A percentile compares a stretch with the other conserved stretches of the same genome.
Evolutionary conservation across 495 filamentous ascomycete genomes (phyloP).

Genomic region (Podospora conica): DNA sequence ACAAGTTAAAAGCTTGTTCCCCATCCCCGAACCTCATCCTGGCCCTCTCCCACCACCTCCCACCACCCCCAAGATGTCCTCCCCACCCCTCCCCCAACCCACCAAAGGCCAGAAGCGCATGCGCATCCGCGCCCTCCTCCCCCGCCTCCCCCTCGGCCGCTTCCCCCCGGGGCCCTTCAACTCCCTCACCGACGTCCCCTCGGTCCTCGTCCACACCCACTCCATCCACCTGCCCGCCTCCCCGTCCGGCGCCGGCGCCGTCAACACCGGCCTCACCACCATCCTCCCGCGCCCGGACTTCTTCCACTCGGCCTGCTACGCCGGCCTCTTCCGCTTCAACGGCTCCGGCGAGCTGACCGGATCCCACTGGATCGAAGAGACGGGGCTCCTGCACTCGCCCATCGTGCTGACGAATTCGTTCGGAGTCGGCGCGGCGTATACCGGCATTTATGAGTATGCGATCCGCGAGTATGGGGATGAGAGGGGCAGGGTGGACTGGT

Average conservation of each 20-base stretch:
- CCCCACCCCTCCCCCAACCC: neutral
- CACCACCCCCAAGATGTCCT: neutral
- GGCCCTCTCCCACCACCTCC: neutral
- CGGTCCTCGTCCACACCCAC: slow-evolving; percentile 44
- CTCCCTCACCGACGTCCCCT: slow-evolving; percentile 46
- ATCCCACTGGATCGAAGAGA: slow-evolving; percentile 48
- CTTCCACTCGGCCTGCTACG: slow-evolving; percentile 43
- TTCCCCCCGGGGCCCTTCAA: slow-evolving; percentile 40
- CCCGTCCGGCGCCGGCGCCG: slow-evolving; percentile 9
- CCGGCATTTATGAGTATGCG: slow-evolving; percentile 44
- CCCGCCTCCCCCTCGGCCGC: slow-evolving; percentile 32
- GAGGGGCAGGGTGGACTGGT: slow-evolving; percentile 38
- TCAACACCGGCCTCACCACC: slow-evolving; percentile 47
- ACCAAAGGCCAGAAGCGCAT: neutral
- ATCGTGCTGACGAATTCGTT: slow-evolving; percentile 49
- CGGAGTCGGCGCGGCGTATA: slow-evolving; percentile 41
- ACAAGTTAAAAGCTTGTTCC: neutral
- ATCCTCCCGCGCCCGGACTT: slow-evolving; percentile 45
- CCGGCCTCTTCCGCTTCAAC: slow-evolving; percentile 49
- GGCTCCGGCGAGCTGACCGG: slow-evolving; percentile 51
- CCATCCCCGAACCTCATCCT: too few relatives aligned
- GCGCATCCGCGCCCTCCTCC: slow-evolving; percentile 40
- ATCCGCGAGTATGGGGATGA: slow-evolving; percentile 32
- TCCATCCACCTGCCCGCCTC: slow-evolving; percentile 31
- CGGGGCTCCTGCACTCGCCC: slow-evolving; percentile 43